These are phyloP conservation scores for Aurinia saxatilis DNA, from an alignment of 345 rosid genomes.

Conservation along the genomic window DNA sequence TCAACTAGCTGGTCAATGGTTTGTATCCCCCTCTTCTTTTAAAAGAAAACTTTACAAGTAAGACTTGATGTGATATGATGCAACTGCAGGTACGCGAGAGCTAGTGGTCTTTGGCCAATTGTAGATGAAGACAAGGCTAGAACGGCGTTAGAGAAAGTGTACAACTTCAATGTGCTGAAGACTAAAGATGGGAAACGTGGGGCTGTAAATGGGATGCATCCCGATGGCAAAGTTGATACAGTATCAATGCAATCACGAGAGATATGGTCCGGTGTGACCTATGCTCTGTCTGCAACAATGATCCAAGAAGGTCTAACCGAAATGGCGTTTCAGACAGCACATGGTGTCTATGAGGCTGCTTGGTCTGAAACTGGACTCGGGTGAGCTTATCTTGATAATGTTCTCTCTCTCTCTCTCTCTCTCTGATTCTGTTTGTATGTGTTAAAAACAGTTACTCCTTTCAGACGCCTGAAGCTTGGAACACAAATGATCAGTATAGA, in stretches of 20 bases:
- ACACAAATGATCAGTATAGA: slow-evolving; percentile 50
- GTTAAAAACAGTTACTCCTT: slow-evolving; percentile 52
- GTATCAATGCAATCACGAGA: slow-evolving; percentile 84
- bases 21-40: background rate
- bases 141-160: slow-evolving; percentile 65
- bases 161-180: slow-evolving; percentile 70
- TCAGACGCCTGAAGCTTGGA: slow-evolving; percentile 95
- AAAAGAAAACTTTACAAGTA: background rate
- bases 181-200: slow-evolving; percentile 76
- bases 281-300: slow-evolving; percentile 87
- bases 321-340: slow-evolving; percentile 70
- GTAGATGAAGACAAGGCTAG: slow-evolving; percentile 66
- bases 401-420: background rate
- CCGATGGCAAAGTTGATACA: slow-evolving; percentile 69
- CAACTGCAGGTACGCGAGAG: slow-evolving; percentile 66
- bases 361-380: slow-evolving; percentile 89
- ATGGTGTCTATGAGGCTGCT: slow-evolving; percentile 64
- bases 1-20: slow-evolving; percentile 98
- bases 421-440: background rate
- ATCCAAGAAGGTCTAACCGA: slow-evolving; percentile 70
- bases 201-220: slow-evolving; percentile 93
- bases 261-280: slow-evolving; percentile 95
- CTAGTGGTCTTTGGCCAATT: slow-evolving; percentile 70
- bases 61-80: background rate
- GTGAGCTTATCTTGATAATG: slow-evolving; percentile 29